Evolutionary conservation across 495 filamentous ascomycete species (phyloP).

Genomic region (Extremus antarcticus): DNA sequence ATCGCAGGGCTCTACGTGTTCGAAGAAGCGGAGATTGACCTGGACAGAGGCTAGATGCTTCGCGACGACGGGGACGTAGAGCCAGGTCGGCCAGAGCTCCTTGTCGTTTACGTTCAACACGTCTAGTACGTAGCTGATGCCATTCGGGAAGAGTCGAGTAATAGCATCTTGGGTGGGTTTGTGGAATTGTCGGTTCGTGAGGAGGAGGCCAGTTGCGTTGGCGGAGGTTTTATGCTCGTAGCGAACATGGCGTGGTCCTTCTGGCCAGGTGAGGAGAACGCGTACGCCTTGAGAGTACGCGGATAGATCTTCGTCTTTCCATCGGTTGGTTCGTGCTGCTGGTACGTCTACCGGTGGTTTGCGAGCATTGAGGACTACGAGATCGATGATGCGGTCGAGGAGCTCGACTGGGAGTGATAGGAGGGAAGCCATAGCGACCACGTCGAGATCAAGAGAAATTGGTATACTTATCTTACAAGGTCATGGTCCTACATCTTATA

Average conservation of each 20-base stretch:
- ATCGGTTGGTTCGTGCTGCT: too few species aligned
- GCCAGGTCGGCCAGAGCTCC: neutral
- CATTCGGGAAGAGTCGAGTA: neutral
- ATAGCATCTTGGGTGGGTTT: neutral
- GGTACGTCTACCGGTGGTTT: too few species aligned
- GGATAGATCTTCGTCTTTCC: too few species aligned
- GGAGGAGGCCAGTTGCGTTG: neutral
- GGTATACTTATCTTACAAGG: too few species aligned
- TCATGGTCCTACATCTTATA: too few species aligned
- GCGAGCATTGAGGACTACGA: too few species aligned
- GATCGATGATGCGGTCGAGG: too few species aligned
- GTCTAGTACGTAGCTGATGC: neutral
- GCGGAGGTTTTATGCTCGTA: neutral
- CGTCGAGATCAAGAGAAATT: too few species aligned
- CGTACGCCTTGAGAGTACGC: too few species aligned
- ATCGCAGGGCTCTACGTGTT: neutral
- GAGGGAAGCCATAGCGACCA: too few species aligned
- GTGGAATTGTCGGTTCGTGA: neutral
- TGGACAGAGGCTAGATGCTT: neutral
- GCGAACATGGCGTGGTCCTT: neutral
- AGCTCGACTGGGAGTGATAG: too few species aligned
- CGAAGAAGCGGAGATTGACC: neutral
- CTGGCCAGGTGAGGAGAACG: too few species aligned
- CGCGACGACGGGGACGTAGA: neutral
- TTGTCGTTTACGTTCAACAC: neutral